phyloP scores from a whole-genome alignment of 768 basidiomycete species.

The Pluteus cervinus region DNA sequence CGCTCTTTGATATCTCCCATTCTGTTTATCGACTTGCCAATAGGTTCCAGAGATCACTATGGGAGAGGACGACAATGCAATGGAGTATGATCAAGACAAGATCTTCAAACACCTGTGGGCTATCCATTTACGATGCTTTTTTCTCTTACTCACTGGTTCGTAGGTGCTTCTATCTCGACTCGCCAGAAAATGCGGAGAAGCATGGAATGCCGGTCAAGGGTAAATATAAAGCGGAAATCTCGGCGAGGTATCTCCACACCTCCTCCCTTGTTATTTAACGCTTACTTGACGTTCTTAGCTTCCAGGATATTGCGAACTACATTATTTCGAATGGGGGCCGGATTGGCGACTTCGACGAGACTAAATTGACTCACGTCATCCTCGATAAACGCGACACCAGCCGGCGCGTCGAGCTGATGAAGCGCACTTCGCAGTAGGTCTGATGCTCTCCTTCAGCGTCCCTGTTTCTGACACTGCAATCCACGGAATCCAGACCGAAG shows the following conservation, averaged over 20 bases:
- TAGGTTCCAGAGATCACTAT: slow-evolving; percentile 42
- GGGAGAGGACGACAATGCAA: slow-evolving; percentile 65
- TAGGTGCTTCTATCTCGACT: slow-evolving; percentile 88
- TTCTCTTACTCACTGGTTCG: slow-evolving; percentile 4
- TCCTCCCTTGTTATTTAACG: not conserved
- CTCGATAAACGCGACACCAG: slow-evolving; percentile 78
- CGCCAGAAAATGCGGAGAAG: slow-evolving; percentile 61
- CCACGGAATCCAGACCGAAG: slow-evolving; percentile 55
- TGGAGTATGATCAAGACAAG: slow-evolving; percentile 71
- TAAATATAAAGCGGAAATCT: slow-evolving; percentile 47
- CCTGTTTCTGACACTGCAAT: slow-evolving; percentile 7
- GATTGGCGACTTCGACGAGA: slow-evolving; percentile 61
- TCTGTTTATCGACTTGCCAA: slow-evolving; percentile 13
- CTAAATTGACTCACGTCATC: slow-evolving; percentile 82
- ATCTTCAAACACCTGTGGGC: slow-evolving; percentile 84
- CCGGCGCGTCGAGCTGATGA: slow-evolving; percentile 65
- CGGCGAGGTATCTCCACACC: slow-evolving; percentile 37
- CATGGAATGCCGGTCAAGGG: slow-evolving; percentile 56
- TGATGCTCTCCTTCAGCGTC: slow-evolving; percentile 2
- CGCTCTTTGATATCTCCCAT: not conserved
- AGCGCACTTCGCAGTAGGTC: slow-evolving; percentile 64
- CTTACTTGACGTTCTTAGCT: slow-evolving; percentile 32
- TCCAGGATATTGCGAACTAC: slow-evolving; percentile 40
- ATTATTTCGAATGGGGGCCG: slow-evolving; percentile 71
- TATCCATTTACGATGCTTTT: not conserved